A percentile compares a stretch with the other conserved stretches of the same genome.
Conservation (phyloP, 495 filamentous ascomycete species). For the Friedmanniomyces simplex region DNA sequence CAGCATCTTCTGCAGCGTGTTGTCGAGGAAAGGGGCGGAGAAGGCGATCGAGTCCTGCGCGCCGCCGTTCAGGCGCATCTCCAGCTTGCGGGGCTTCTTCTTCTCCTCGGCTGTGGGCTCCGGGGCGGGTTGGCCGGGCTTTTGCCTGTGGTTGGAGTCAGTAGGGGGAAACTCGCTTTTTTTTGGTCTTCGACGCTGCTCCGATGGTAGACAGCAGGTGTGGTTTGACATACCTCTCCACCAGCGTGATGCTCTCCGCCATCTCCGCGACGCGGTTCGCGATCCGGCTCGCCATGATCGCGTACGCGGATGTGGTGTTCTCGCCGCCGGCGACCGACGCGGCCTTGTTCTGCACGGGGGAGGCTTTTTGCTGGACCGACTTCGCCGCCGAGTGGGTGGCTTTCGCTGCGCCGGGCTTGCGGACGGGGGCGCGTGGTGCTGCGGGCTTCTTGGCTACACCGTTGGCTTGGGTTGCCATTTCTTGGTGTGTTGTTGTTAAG, state of each 20-base stretch:
- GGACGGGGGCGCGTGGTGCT: conserved; percentile 8
- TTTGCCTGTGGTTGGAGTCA: background rate
- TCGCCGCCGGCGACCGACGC: conserved; percentile 16
- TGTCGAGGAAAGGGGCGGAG: conserved; percentile 36
- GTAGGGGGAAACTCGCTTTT: no score
- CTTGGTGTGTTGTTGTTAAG: conserved; percentile 4
- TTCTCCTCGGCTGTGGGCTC: conserved; percentile 16
- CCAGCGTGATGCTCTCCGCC: conserved; percentile 36
- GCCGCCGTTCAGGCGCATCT: conserved; percentile 29
- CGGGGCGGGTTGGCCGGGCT: conserved; percentile 1
- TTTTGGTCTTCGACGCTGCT: no score
- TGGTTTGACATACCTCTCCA: no score
- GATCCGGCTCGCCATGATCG: conserved; percentile 32
- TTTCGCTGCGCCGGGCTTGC: conserved; percentile 7
- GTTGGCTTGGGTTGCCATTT: conserved; percentile 9
- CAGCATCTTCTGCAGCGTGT: conserved; percentile 34
- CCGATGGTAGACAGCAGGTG: no score
- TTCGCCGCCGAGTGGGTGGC: conserved; percentile 9
- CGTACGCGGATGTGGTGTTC: conserved; percentile 26
- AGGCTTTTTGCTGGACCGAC: conserved; percentile 5
- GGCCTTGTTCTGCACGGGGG: conserved; percentile 17
- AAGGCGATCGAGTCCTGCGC: conserved; percentile 27
- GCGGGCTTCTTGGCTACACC: conserved; percentile 19
- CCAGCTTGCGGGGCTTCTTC: conserved; percentile 33
- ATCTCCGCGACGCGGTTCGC: conserved; percentile 35